phyloP scores from a whole-genome alignment of 208 protist genomes.

The Trypanosoma melophagium region DNA sequence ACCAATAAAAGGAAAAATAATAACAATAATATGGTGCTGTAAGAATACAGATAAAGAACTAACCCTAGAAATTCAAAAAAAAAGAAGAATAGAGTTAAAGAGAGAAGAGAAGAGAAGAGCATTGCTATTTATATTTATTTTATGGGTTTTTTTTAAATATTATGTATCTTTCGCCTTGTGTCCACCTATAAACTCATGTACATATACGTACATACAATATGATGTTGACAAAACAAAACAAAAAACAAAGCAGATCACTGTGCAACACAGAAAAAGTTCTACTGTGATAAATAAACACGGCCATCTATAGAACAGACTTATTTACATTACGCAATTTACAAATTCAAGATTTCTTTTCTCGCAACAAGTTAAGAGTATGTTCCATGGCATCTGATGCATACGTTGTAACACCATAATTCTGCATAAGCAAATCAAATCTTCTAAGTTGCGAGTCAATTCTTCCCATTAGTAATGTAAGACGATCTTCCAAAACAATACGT shows the following conservation, averaged over 20 bases:
- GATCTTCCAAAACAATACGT: slow-evolving; percentile 38
- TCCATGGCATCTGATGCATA: slow-evolving; percentile 40
- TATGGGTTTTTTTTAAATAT: too few species aligned
- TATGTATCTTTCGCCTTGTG: too few species aligned
- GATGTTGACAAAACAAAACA: slow-evolving; percentile 6
- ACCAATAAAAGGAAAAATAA: slow-evolving; percentile 2
- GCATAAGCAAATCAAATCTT: slow-evolving; percentile 47
- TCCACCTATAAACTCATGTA: background rate
- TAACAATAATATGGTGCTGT: slow-evolving; percentile 8
- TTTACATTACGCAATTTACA: slow-evolving; percentile 7
- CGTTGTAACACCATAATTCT: slow-evolving; percentile 39
- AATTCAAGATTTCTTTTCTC: slow-evolving; percentile 14
- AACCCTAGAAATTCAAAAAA: background rate
- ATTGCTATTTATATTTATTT: too few species aligned
- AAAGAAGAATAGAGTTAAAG: slow-evolving; percentile 17
- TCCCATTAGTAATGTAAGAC: slow-evolving; percentile 19
- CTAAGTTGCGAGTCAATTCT: slow-evolving; percentile 33
- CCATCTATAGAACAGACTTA: background rate
- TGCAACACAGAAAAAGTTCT: background rate
- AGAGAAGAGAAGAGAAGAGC: slow-evolving; percentile 5
- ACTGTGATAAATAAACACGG: background rate
- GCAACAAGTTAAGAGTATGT: slow-evolving; percentile 1
- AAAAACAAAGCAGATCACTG: background rate
- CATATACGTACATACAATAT: slow-evolving; percentile 6
- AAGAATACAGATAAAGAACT: too few species aligned